Base-by-base conservation (phyloP, 2,329 filamentous ascomycete species). In the Sclerotinia trifoliorum region DNA sequence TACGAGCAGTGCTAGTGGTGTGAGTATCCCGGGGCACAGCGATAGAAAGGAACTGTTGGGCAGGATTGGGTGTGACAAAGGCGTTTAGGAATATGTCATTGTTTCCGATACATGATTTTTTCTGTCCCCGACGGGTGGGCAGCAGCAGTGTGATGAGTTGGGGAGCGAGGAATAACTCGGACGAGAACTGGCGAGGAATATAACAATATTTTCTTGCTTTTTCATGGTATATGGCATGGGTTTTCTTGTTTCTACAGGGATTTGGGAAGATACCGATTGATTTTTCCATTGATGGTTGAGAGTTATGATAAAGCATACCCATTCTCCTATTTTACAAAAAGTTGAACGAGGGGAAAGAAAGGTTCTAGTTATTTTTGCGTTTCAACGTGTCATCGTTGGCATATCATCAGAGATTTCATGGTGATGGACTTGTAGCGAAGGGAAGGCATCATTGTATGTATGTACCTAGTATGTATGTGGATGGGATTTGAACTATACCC, bases 11-110 rank as follows among this genome's bases (percentile, higher is more conserved):
- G 68, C 75, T 5, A 76, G 72, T n/a, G 75, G 77, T 0, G 75
- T 77, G 29, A 78, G 74, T 65, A 66, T 77, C 35, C 74, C 76
- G 3, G 74, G 76, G 10, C 75, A 77, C 55, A 75, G 74, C 26
- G 76, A 77, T 68, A 69, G 75, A 55, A 78, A 78, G 67, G 77
- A 78, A 67, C 72, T 78, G 57, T 69, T 78, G 35, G 76, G 76
- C 15, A 66, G 77, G 46, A 78, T 78, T 70, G 77, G 77, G 17
- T 78, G 77, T 70, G 77, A 78, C 70, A 78, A 78, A 70, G 71
- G 72, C 67, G 70, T 75, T 73, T 76, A 71, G 72, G 67, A 44
- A 60, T 56, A 55, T 56, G 58, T 39, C 64, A 29, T 11, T n/a
- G 60, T 8, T 24, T 39, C 60, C 15, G 32, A 63, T 39, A 63